Percentiles rank a stretch among this genome's conserved stretches.
These are phyloP conservation scores for Cercophora samala DNA, from an alignment of 495 filamentous ascomycete species.

Conservation along the genomic window DNA sequence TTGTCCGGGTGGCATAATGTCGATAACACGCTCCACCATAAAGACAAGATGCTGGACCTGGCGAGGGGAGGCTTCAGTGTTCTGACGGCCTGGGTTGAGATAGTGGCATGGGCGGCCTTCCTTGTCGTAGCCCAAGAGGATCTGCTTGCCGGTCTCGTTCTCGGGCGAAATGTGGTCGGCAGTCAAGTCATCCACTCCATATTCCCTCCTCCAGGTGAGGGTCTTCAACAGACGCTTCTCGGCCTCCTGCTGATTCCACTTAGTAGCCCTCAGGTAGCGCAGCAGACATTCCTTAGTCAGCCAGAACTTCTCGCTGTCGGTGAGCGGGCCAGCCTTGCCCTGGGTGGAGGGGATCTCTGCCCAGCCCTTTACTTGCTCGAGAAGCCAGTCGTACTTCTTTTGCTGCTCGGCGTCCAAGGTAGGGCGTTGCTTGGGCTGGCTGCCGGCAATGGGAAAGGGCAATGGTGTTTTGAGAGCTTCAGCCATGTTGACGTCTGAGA, in stretches of 20 bases:
- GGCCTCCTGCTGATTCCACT: slow-evolving; percentile 79
- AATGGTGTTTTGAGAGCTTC: slow-evolving; percentile 66
- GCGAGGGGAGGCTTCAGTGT: slow-evolving; percentile 82
- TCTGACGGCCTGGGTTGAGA: slow-evolving; percentile 82
- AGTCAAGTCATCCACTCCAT: slow-evolving; percentile 68
- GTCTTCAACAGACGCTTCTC: slow-evolving; percentile 73
- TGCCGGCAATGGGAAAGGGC: slow-evolving; percentile 52
- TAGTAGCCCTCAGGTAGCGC: slow-evolving; percentile 88
- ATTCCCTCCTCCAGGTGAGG: slow-evolving; percentile 84
- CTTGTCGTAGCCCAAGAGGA: slow-evolving; percentile 83
- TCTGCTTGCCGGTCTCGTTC: slow-evolving; percentile 94
- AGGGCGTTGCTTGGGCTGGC: slow-evolving; percentile 51
- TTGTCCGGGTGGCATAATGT: slow-evolving; percentile 79
- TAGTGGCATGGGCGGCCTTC: slow-evolving; percentile 81
- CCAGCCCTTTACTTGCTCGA: slow-evolving; percentile 66
- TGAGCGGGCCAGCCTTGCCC: slow-evolving; percentile 61
- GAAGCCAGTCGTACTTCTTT: slow-evolving; percentile 72
- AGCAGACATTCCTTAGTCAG: slow-evolving; percentile 88
- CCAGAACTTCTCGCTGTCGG: slow-evolving; percentile 81
- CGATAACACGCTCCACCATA: slow-evolving; percentile 87
- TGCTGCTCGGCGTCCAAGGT: slow-evolving; percentile 72
- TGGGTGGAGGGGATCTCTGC: slow-evolving; percentile 63
- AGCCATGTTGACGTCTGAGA: slow-evolving; percentile 38
- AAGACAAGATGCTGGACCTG: slow-evolving; percentile 93
- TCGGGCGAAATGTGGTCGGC: slow-evolving; percentile 82